phyloP scores from a whole-genome alignment of 2,329 filamentous ascomycete species.

The Colletotrichum siamense region DNA sequence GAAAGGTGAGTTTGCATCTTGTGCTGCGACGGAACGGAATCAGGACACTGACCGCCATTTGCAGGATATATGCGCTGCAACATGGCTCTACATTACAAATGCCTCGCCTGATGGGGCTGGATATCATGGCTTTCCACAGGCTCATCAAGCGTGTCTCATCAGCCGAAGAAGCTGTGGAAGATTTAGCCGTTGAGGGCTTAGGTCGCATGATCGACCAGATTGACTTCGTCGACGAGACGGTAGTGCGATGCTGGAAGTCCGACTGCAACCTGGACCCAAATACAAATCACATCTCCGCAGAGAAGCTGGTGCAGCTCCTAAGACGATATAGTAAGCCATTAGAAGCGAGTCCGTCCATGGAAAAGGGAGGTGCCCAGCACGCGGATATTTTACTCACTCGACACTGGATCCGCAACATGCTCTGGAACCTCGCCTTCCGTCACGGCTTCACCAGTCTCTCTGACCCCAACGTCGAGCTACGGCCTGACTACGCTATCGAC shows the following conservation, averaged over 20 bases:
- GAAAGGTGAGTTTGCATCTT: background rate
- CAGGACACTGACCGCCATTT: background rate
- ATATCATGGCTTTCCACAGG: background rate
- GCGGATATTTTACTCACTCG: background rate
- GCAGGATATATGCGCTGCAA: background rate
- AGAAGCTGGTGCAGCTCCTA: background rate
- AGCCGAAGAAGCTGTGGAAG: background rate
- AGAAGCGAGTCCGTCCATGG: background rate
- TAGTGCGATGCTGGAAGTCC: background rate
- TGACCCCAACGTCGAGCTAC: background rate
- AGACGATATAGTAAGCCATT: background rate
- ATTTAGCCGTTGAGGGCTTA: background rate
- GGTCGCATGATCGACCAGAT: background rate
- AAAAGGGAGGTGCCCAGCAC: background rate
- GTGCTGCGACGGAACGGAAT: no score
- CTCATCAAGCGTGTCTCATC: background rate
- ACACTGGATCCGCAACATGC: background rate
- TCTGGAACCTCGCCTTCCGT: background rate
- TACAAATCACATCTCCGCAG: background rate
- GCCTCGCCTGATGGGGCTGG: background rate
- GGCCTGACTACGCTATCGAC: background rate
- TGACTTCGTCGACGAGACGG: background rate
- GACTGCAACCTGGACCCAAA: background rate
- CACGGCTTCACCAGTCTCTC: background rate
- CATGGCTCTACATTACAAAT: background rate